phyloP scores from a whole-genome alignment of 305 asterid genomes.

The Solanum hybrid region DNA sequence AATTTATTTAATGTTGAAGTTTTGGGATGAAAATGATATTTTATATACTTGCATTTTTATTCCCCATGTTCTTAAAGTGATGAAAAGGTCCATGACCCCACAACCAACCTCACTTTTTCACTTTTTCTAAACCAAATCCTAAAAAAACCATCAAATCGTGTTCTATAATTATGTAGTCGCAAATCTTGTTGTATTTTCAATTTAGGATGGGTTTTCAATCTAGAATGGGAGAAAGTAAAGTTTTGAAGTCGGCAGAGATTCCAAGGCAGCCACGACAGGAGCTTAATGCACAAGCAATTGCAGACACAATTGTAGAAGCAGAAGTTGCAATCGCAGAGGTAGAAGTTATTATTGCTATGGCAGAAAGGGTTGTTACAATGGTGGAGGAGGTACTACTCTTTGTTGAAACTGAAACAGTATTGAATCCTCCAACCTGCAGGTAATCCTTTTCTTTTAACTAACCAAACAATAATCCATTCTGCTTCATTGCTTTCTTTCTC shows the following conservation, averaged over 20 bases:
- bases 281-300: background rate
- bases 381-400: background rate
- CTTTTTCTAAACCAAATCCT: background rate
- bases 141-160: too few relatives aligned
- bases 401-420: background rate
- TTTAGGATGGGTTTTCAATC: too few relatives aligned
- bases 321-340: background rate
- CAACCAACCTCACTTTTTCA: background rate
- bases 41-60: background rate
- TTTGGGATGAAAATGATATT: background rate
- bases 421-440: background rate
- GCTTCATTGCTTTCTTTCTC: background rate
- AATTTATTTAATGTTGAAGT: too few relatives aligned
- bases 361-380: background rate
- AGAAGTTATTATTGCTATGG: background rate
- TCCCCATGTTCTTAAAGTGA: background rate
- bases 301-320: background rate
- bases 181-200: too few relatives aligned
- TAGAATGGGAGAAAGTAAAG: background rate
- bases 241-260: background rate
- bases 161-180: too few relatives aligned
- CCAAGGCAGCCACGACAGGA: background rate
- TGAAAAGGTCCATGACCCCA: background rate
- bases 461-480: background rate
- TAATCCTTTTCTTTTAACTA: background rate